These are phyloP conservation scores for Danielia reshetovae DNA, from an alignment of 805 yeast species.

Conservation along the genomic window DNA sequence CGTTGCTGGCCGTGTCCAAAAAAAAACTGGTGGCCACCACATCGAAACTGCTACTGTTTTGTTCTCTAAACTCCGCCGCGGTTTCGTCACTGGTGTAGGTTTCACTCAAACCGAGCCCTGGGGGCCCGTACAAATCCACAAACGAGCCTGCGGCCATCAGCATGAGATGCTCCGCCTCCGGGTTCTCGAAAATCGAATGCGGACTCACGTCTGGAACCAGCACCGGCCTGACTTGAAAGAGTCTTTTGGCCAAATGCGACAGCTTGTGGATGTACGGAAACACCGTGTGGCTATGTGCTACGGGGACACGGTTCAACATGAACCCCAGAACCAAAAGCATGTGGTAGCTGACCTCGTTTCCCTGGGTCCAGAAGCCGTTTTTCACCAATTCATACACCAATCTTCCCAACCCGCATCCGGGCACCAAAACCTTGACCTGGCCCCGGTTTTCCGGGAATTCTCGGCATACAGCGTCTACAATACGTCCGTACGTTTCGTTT, in stretches of 20 bases:
- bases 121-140: slow-evolving; percentile 60
- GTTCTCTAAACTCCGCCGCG: slow-evolving; percentile 40
- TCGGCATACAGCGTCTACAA: slow-evolving; percentile 31
- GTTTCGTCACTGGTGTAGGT: slow-evolving; percentile 32
- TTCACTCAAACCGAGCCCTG: slow-evolving; percentile 29
- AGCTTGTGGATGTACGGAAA: slow-evolving; percentile 55
- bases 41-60: slow-evolving; percentile 39
- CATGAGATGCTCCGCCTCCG: slow-evolving; percentile 42
- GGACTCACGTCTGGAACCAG: slow-evolving; percentile 53
- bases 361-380: slow-evolving; percentile 59
- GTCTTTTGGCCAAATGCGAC: slow-evolving; percentile 42
- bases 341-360: slow-evolving; percentile 63
- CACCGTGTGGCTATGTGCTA: slow-evolving; percentile 37
- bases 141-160: slow-evolving; percentile 74
- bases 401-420: slow-evolving; percentile 66
- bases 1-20: slow-evolving; percentile 59
- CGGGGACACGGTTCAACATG: slow-evolving; percentile 45
- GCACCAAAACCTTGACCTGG: slow-evolving; percentile 45
- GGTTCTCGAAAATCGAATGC: slow-evolving; percentile 21
- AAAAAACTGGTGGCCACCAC: slow-evolving; percentile 55
- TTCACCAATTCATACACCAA: slow-evolving; percentile 52
- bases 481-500: slow-evolving; percentile 30
- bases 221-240: slow-evolving; percentile 48
- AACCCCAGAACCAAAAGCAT: slow-evolving; percentile 57
- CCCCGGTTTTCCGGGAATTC: slow-evolving; percentile 41